phyloP scores from a whole-genome alignment of 306 rosid genomes.

The Ochetophila trinervis region DNA sequence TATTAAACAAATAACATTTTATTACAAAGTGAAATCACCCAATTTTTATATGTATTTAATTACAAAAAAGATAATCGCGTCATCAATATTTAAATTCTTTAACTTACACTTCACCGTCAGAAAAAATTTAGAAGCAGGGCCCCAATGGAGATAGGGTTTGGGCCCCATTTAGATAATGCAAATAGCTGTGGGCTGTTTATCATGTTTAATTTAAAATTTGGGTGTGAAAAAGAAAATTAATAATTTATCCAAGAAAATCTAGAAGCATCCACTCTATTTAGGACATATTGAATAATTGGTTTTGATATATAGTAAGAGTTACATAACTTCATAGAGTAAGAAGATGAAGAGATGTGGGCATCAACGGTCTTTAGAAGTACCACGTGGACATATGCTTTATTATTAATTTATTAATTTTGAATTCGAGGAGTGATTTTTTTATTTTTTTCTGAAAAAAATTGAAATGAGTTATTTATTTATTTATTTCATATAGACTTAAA shows the following conservation, averaged over 20 bases:
- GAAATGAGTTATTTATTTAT: too few relatives aligned
- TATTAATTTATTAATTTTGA: background rate
- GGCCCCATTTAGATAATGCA: constrained; percentile 1
- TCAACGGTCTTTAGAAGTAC: constrained; percentile 2
- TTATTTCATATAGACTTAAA: too few relatives aligned
- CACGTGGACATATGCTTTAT: constrained; percentile 4
- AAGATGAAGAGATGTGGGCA: background rate
- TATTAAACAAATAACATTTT: too few relatives aligned
- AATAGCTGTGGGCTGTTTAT: background rate
- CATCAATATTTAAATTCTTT: constrained; percentile 14
- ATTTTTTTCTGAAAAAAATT: too few relatives aligned
- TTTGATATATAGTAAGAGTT: too few relatives aligned
- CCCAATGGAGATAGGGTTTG: background rate
- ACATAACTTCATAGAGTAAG: background rate
- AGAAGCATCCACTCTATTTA: background rate
- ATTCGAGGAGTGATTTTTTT: background rate
- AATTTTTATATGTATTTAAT: constrained; percentile 20
- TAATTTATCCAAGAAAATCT: background rate
- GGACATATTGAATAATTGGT: background rate
- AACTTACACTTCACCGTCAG: constrained; percentile 8
- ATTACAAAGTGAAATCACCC: constrained; percentile 33
- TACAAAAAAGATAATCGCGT: constrained; percentile 5
- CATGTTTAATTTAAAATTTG: background rate
- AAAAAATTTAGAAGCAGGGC: background rate
- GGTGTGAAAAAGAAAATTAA: background rate